Conservation (phyloP, 2,329 filamentous ascomycete species). For the Claviceps citrina region DNA sequence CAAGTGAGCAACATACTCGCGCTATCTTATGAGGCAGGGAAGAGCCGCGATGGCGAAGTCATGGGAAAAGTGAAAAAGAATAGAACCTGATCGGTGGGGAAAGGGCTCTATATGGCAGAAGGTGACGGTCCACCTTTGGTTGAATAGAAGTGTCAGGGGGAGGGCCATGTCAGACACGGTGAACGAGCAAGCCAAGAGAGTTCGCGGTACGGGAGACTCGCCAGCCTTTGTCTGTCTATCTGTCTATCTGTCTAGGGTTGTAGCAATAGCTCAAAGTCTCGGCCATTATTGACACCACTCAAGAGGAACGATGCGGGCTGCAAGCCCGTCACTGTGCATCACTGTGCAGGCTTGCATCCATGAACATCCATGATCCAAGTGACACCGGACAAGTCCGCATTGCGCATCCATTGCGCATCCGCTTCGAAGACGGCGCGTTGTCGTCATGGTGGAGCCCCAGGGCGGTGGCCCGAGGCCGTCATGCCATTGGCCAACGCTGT, state of each 20-base stretch:
- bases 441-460: conserved; percentile 2
- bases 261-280: neutral
- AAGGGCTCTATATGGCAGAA: neutral
- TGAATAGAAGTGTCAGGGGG: neutral
- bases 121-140: neutral
- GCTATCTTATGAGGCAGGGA: conserved; percentile 1
- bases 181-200: neutral
- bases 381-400: too few relatives aligned
- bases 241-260: neutral
- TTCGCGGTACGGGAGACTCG: neutral
- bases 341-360: too few relatives aligned
- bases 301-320: too few relatives aligned
- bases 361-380: too few relatives aligned
- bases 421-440: neutral
- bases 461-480: too few relatives aligned
- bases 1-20: neutral
- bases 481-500: too few relatives aligned
- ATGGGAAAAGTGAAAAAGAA: too few relatives aligned
- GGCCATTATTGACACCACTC: neutral
- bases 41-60: neutral
- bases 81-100: conserved; percentile 2
- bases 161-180: neutral
- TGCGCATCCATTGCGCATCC: neutral
- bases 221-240: neutral
- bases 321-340: too few relatives aligned